Evolutionary conservation across 225 moss, liverwort and hornwort genomes (phyloP).

Genomic region (Sphagnum contortum): DNA sequence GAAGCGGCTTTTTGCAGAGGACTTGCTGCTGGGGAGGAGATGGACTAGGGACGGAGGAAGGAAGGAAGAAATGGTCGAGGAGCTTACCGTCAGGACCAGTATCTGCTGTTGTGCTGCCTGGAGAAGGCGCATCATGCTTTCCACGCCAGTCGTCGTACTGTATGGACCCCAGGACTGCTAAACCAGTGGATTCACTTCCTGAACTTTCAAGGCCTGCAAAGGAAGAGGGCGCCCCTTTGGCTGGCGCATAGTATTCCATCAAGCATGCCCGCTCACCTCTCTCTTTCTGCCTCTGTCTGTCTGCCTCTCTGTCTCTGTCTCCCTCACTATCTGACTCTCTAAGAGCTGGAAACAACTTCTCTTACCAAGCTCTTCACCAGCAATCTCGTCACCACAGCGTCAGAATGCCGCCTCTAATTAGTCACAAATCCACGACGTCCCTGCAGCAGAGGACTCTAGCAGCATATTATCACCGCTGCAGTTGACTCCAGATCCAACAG

Average conservation of each 20-base stretch:
- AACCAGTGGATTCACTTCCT: slow-evolving; percentile 62
- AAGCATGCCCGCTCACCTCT: slow-evolving; percentile 82
- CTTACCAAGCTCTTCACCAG: too few species aligned
- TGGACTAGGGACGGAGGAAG: too few species aligned
- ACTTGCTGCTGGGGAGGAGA: too few species aligned
- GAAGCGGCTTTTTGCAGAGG: too few species aligned
- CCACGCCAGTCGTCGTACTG: slow-evolving; percentile 72
- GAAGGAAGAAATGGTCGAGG: not conserved
- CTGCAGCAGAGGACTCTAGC: too few species aligned
- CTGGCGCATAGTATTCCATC: slow-evolving; percentile 99
- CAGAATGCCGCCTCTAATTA: too few species aligned
- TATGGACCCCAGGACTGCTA: slow-evolving; percentile 43
- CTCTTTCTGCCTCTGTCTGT: slow-evolving; percentile 7
- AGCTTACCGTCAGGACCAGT: slow-evolving; percentile 51
- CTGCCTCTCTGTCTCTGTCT: not conserved
- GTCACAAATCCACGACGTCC: too few species aligned
- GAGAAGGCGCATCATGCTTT: slow-evolving; percentile 62
- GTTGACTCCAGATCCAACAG: too few species aligned
- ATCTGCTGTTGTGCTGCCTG: slow-evolving; percentile 49
- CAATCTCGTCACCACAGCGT: too few species aligned
- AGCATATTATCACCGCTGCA: too few species aligned
- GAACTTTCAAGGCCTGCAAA: slow-evolving; percentile 75
- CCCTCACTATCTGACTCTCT: too few species aligned
- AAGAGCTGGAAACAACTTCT: too few species aligned
- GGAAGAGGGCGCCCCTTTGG: slow-evolving; percentile 97